A percentile compares a stretch with the other conserved stretches of the same genome.
These are phyloP conservation scores for Teunomyces aglyptinius DNA, from an alignment of 805 yeast genomes.

Conservation along the genomic window DNA sequence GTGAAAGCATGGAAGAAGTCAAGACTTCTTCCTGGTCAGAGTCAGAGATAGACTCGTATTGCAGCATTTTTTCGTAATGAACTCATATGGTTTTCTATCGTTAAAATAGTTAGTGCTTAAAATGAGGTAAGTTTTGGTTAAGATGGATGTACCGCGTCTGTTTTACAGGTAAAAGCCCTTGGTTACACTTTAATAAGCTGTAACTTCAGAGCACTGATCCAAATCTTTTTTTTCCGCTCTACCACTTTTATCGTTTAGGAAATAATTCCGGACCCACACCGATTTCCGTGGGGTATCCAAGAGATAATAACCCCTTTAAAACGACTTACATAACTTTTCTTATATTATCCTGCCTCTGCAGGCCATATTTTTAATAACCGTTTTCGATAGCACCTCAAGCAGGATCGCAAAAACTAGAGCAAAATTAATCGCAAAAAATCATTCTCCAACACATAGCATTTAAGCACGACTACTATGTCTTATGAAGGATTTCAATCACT, in stretches of 20 bases:
- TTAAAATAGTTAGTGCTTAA: not conserved
- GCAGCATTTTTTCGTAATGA: conserved; percentile 1
- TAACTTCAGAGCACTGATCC: not conserved
- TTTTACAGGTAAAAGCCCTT: not conserved
- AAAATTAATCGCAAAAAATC: not conserved
- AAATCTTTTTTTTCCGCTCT: not conserved
- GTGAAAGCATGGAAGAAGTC: conserved; percentile 13
- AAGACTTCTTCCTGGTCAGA: conserved; percentile 25
- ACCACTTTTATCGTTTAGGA: not conserved
- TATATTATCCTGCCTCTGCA: not conserved
- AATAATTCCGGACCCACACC: not conserved
- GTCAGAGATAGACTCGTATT: conserved; percentile 23
- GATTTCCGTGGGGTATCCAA: not conserved
- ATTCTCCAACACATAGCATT: not conserved
- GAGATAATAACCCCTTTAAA: not conserved
- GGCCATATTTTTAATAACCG: not conserved
- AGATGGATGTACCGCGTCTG: not conserved
- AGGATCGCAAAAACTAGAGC: conserved; percentile 1
- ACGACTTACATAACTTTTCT: too few species aligned
- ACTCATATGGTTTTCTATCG: not conserved
- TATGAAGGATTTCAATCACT: not conserved
- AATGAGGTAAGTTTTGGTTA: not conserved
- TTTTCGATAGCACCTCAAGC: not conserved
- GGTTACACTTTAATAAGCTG: not conserved
- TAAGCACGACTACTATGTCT: not conserved